These are phyloP conservation scores for Dipteronia sinensis DNA, from an alignment of 345 rosid species.

Conservation along the genomic window DNA sequence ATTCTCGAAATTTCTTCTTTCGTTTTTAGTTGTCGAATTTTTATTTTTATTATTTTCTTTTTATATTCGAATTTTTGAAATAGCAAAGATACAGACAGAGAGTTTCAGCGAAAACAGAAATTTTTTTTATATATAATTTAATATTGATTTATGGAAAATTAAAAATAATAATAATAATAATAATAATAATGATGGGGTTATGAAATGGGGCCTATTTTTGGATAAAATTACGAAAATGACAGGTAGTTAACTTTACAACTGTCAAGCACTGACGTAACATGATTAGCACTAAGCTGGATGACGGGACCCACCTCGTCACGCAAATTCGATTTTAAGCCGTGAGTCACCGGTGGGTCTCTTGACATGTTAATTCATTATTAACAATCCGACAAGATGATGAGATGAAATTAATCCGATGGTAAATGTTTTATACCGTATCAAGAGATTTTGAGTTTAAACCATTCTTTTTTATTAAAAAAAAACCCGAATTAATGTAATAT, in stretches of 20 bases:
- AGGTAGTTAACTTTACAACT: slow-evolving; percentile 1
- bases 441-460: too few relatives aligned
- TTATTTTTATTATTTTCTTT: neutral
- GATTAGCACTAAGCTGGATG: neutral
- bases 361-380: too few relatives aligned
- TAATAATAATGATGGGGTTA: neutral
- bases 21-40: neutral
- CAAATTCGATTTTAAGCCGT: neutral
- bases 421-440: too few relatives aligned
- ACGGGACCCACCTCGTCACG: slow-evolving; percentile 3
- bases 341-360: neutral
- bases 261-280: slow-evolving; percentile 6
- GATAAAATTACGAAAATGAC: slow-evolving; percentile 11
- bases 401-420: too few relatives aligned
- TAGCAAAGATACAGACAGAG: neutral
- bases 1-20: neutral
- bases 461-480: too few relatives aligned
- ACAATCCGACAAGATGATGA: too few relatives aligned
- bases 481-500: too few relatives aligned
- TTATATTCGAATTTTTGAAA: neutral
- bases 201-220: neutral
- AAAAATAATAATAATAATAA: neutral
- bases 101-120: too few relatives aligned
- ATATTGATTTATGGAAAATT: neutral
- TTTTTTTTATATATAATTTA: neutral